Conservation (phyloP, 2,329 filamentous ascomycete genomes). For the Xylariaceae sp. region DNA sequence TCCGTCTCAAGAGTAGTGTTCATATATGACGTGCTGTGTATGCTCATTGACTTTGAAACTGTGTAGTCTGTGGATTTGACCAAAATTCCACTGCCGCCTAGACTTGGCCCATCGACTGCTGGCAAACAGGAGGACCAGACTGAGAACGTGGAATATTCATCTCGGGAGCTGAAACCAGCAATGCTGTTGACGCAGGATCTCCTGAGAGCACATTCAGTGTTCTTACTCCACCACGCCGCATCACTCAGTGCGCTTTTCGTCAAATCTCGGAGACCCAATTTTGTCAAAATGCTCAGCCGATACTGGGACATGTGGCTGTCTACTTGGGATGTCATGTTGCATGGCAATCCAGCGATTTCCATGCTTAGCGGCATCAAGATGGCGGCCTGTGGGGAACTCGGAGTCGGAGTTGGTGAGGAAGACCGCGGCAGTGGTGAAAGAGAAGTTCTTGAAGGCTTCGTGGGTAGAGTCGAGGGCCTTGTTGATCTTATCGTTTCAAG, state of each 20-base stretch:
- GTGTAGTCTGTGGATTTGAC: conserved; percentile 76
- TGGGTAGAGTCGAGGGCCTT: conserved; percentile 75
- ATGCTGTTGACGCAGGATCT: conserved; percentile 77
- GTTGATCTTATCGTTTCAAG: conserved; percentile 85
- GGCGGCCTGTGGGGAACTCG: conserved; percentile 85
- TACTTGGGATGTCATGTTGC: conserved; percentile 85
- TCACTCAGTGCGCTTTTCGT: conserved; percentile 70
- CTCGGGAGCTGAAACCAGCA: conserved; percentile 83
- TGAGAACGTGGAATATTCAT: conserved; percentile 72
- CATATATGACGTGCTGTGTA: not conserved
- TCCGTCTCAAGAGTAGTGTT: not conserved
- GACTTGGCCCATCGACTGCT: conserved; percentile 39
- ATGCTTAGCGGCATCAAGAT: conserved; percentile 84
- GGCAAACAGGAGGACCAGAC: conserved; percentile 38
- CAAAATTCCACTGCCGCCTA: conserved; percentile 61
- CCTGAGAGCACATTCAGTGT: conserved; percentile 75
- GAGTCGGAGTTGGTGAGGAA: conserved; percentile 92
- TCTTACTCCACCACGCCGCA: conserved; percentile 81
- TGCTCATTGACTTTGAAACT: conserved; percentile 12
- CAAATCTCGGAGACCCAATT: conserved; percentile 62
- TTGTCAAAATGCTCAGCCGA: conserved; percentile 68
- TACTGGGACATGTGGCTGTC: conserved; percentile 74
- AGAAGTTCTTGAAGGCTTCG: conserved; percentile 88
- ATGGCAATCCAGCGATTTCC: conserved; percentile 80
- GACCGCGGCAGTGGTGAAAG: conserved; percentile 91